Base-by-base conservation (phyloP, 169 alveolate genomes). In the Eimeria praecox region DNA sequence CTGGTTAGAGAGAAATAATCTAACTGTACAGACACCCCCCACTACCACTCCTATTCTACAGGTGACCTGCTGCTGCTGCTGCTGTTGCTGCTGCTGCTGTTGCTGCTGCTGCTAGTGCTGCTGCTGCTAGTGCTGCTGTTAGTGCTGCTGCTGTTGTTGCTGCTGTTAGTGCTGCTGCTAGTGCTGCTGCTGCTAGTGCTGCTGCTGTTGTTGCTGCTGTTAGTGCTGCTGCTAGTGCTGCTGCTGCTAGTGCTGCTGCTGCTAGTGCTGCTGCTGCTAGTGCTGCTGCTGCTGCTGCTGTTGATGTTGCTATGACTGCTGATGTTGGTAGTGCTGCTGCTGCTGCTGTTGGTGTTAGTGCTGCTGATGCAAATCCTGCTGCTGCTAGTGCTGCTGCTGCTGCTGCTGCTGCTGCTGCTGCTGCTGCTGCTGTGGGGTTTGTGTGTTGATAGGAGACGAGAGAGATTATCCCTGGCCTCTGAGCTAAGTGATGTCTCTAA, bases 51-150 rank as follows among this genome's bases (percentile, higher is more conserved):
- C 85, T 22, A 42, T 73, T 22, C 6, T 73, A 40, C 85, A 73
- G 46, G 85, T 73, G 22, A 18, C 35, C 35, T 30, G n/a, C 35
- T 64, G 75, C 75, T 64, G 75, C 75, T 64, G 75, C 75, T 64
- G 30, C 75, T 64, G 75, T 30, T 24, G 44, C 80, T 44, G 22
- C 93, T 27, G 59, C 89, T 44, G 89, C 46, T 44, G 89, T 64
- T 78, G 89, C 89, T 38, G 89, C 89, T 64, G 75, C 75, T 64
- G 75, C 75, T 64, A 30, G 33, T 64, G 75, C 75, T 64, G 75
- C 75, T 64, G 75, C 75, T 64, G 75, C 75, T 64, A 1, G 14
- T 64, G 75, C 75, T 64, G 75, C 75, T 64, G 75, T 30, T 64
- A 30, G 35, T 64, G 75, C 75, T 1, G 75, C 75, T 27, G 40